Evolutionary conservation across 2,329 filamentous ascomycete species (phyloP).

Genomic region (Fusarium solani-melongenae): DNA sequence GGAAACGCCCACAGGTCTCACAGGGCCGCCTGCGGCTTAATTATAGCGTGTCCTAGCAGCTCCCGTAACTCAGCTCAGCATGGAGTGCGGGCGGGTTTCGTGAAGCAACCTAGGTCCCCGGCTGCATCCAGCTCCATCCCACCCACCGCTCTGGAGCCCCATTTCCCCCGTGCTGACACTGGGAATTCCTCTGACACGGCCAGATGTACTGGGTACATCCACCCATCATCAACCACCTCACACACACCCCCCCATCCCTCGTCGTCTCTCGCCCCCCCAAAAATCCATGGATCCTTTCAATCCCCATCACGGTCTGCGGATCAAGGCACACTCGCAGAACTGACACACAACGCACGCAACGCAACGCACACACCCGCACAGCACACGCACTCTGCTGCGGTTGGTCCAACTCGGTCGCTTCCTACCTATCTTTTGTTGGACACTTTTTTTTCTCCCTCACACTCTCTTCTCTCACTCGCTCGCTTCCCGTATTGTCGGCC

Average conservation of each 20-base stretch:
- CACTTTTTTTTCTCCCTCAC: not conserved
- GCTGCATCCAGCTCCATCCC: not conserved
- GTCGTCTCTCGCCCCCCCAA: conserved; percentile 18
- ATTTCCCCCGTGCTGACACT: conserved; percentile 10
- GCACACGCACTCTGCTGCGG: conserved; percentile 32
- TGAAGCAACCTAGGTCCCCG: not conserved
- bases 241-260: conserved; percentile 17
- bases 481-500: conserved; percentile 17
- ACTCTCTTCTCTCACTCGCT: conserved; percentile 23
- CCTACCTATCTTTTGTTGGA: not conserved
- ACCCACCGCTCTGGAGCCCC: not conserved
- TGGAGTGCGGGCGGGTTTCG: not conserved
- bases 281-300: conserved; percentile 26
- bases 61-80: not conserved
- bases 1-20: not conserved
- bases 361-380: conserved; percentile 14
- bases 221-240: conserved; percentile 1
- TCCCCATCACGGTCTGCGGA: conserved; percentile 31
- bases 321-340: conserved; percentile 35
- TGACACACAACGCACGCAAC: conserved; percentile 32
- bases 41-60: conserved; percentile 4
- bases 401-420: conserved; percentile 12
- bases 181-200: not conserved
- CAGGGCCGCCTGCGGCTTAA: conserved; percentile 7
- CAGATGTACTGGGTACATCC: conserved; percentile 23